Base-by-base conservation (phyloP, 345 rosid genomes). In the Rubroshorea leprosula region DNA sequence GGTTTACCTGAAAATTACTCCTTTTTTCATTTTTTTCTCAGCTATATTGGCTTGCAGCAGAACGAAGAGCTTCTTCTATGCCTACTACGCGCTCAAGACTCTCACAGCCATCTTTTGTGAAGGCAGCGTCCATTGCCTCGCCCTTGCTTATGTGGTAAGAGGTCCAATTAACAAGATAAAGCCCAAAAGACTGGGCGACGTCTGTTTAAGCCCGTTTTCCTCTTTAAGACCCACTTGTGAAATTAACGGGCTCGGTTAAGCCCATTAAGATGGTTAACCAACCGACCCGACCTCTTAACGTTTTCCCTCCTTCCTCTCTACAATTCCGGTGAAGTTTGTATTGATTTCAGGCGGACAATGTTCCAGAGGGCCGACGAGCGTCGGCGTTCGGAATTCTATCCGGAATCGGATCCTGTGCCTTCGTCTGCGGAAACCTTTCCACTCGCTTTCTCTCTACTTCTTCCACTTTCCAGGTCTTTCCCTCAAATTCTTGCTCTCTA, bases 111-210 rank as follows among this genome's bases (percentile, higher is more conserved):
- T 87, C 57, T 57, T 85, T 43, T 82, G 92, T 51, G 96, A 88
- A 60, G 98, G 98, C 72, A 85, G 85, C 56, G 83, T 85, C 51
- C 79, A 78, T 6, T 91, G 92, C 68, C 92, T 91, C 12, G 72
- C 96, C 54, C 90, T 88, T 16, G 96, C 96, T 66, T 91, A 85
- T 12, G 89, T 85, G 88, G 98, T 91, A 85, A 61, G n/a, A n/a
- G 41, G 41, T 35, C 41, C 41, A 35, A 6, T 35, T n/a, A n/a
- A n/a, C n/a, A n/a, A n/a, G n/a, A 35, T 8, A 35, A 35, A 35
- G 41, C 41, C 41, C 41, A 35, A 35, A 2, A 35, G 1, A 35
- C 7, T 8, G 1, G 11, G 12, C 7, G 12, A 35, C 12, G 41
- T 13, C 41, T 13, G 12, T 35, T 13, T 2, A 35, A 35, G 41